These are phyloP conservation scores for Pseudogymnoascus sp. DNA, from an alignment of 2,329 filamentous ascomycete species.

Conservation along the genomic window DNA sequence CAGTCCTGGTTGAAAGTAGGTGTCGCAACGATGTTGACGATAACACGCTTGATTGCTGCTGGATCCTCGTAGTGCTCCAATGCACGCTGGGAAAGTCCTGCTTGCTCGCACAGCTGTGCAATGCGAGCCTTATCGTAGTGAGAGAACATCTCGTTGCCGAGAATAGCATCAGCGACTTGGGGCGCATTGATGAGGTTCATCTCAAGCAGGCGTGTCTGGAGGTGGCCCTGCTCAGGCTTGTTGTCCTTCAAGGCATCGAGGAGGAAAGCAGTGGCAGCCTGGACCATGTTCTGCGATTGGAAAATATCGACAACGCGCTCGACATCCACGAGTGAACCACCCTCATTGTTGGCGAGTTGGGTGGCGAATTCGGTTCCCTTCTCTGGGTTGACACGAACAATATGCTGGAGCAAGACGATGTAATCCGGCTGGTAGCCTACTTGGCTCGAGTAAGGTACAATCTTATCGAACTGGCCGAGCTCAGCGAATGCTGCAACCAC, in stretches of 20 bases:
- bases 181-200: constrained; percentile 97
- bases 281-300: constrained; percentile 95
- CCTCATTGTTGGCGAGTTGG: constrained; percentile 82
- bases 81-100: constrained; percentile 76
- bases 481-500: constrained; percentile 93
- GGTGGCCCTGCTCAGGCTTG: constrained; percentile 81
- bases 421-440: constrained; percentile 92
- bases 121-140: constrained; percentile 90
- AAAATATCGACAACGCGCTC: constrained; percentile 96
- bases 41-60: constrained; percentile 78
- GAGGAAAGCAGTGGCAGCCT: constrained; percentile 96
- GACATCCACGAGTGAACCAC: constrained; percentile 80
- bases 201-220: constrained; percentile 91
- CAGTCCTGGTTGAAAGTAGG: constrained; percentile 87
- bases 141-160: constrained; percentile 97
- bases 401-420: constrained; percentile 83
- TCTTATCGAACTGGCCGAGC: constrained; percentile 94
- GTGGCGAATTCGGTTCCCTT: constrained; percentile 93
- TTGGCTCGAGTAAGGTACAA: constrained; percentile 80
- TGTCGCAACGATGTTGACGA: constrained; percentile 71
- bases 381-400: constrained; percentile 82
- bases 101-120: constrained; percentile 85
- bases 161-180: constrained; percentile 94
- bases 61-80: constrained; percentile 93
- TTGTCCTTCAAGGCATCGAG: constrained; percentile 94